Evolutionary conservation across 1,139 yeast species (phyloP).

Genomic region (Hemisphaericaspora xylofermentans): DNA sequence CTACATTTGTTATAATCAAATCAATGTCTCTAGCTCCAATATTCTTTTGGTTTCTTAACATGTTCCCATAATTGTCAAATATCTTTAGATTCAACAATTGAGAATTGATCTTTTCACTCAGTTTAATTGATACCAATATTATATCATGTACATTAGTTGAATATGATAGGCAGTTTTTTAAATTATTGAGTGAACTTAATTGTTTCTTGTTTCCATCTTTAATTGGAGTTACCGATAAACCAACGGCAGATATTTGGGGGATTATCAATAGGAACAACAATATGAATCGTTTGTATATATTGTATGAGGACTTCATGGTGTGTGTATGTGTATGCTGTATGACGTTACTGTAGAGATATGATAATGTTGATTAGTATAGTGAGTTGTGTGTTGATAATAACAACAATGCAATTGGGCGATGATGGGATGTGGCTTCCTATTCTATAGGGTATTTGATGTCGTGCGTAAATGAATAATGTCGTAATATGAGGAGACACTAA

Average conservation of each 20-base stretch:
- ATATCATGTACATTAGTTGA: constrained; percentile 39
- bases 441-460: no score
- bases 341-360: no score
- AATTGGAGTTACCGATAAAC: constrained; percentile 3
- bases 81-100: constrained; percentile 38
- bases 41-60: constrained; percentile 32
- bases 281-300: constrained; percentile 4
- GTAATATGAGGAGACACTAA: no score
- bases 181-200: constrained; percentile 25
- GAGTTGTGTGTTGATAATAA: no score
- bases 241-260: not conserved
- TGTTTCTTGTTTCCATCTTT: constrained; percentile 6
- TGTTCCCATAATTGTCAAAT: constrained; percentile 39
- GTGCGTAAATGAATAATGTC: no score
- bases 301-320: constrained; percentile 1
- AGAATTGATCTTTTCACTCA: constrained; percentile 32
- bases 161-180: constrained; percentile 40
- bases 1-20: constrained; percentile 39
- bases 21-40: constrained; percentile 26
- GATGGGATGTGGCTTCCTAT: no score
- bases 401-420: no score
- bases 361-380: no score
- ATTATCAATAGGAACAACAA: constrained; percentile 5
- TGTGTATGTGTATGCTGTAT: not conserved
- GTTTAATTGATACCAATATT: constrained; percentile 30